Evolutionary conservation across 495 filamentous ascomycete genomes (phyloP), one percentile per base, ranked within the genome.

Genomic region (Aspergillus avenaceus): DNA sequence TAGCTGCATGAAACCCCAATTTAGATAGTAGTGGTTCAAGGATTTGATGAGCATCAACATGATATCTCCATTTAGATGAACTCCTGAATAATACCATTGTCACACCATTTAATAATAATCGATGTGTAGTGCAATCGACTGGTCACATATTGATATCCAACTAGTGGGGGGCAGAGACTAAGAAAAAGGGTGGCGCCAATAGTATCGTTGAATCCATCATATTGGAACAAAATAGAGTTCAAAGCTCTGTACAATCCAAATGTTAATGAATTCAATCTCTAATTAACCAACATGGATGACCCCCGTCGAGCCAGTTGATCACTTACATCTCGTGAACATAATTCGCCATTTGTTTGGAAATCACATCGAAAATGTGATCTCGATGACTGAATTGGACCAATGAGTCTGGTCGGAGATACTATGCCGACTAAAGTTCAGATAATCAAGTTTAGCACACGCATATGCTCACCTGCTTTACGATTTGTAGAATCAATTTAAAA

Each of bases 391-490:
- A 49, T 4, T 1, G 47, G 21, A 25, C 47, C 47, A 49, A 49
- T 49, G 34, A 41, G 21, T 8, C 26, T 11, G 23, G 13, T 27
- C 41, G 38, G 47, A 50, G 48, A 49, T 53, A 12, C 41, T 47
- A 26, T 50, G 13, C 24, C 23, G 31, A 37, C 26, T 32, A 26
- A 26, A 5, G 14, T 31, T 25, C 45, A 21, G 14, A 5, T 6
- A 38, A 38, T 3, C 6, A 8, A 34, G 31, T 16, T 34, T 34
- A 34, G 31, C 31, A 34, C 18, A 14, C 18, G 6, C 16, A 3
- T n/a, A n/a, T n/a, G n/a, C n/a, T 4, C 8, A 14, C 6, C 21
- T 24, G 26, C 5, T 19, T 43, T 45, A 19, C 42, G 42, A 45
- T 45, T 26, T 19, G 26, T 45, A 45, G 9, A 54, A 37, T 38